Percentiles rank a stretch among this genome's conserved stretches.
These are phyloP conservation scores for Alisma plantagoaquatica DNA, from an alignment of 106 monocot species.

Conservation along the genomic window DNA sequence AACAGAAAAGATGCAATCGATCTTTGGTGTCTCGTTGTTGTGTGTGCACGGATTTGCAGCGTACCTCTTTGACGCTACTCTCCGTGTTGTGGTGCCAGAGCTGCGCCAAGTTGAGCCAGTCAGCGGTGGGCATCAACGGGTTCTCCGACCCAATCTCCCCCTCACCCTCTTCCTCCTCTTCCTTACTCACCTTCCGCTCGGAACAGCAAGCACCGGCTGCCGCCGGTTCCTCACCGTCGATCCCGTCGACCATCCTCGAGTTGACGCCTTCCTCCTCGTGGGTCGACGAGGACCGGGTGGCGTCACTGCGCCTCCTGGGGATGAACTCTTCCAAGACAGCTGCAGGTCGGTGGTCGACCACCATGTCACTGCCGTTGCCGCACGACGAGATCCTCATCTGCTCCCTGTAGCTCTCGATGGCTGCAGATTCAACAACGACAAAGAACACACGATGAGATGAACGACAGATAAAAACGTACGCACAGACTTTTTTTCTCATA, in stretches of 20 bases:
- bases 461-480: background rate
- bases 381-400: background rate
- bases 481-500: no score
- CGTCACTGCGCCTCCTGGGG: conserved; percentile 1
- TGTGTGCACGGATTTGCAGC: background rate
- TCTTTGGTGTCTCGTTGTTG: background rate
- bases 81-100: conserved; percentile 9
- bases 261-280: no score
- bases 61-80: background rate
- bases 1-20: no score
- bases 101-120: no score
- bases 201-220: no score
- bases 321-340: conserved; percentile 7
- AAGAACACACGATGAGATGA: background rate
- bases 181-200: no score
- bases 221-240: no score
- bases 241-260: no score
- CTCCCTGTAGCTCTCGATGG: conserved; percentile 9
- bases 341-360: background rate
- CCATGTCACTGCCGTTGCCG: background rate
- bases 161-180: no score
- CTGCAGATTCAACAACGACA: no score
- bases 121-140: no score
- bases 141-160: conserved; percentile 26
- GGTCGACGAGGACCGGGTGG: no score